Conservation (phyloP, 1,284 basidiomycete species). For the Stygiomarasmius scandens region DNA sequence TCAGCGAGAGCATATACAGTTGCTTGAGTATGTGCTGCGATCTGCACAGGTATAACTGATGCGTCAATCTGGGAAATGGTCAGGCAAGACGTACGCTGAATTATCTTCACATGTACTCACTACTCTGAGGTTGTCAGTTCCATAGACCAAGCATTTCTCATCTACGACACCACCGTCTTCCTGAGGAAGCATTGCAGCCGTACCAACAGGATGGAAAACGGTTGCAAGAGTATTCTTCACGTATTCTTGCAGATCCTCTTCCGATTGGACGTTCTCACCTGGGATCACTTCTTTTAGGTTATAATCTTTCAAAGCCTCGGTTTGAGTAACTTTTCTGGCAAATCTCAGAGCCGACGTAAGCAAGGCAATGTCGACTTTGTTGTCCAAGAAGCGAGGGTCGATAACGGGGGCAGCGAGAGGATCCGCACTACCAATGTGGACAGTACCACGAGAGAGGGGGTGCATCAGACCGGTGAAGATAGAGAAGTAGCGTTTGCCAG, state of each 20-base stretch:
- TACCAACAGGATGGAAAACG: conserved; percentile 33
- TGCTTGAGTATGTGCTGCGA: conserved; percentile 1
- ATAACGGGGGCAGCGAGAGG: conserved; percentile 42
- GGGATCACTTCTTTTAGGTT: conserved; percentile 2
- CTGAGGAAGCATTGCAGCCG: conserved; percentile 41
- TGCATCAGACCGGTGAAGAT: conserved; percentile 18
- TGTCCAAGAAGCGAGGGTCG: conserved; percentile 43
- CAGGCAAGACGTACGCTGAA: no score
- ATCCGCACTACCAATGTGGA: conserved; percentile 38
- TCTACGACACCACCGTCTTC: conserved; percentile 43
- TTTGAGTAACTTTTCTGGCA: conserved; percentile 35
- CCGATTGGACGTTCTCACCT: conserved; percentile 12
- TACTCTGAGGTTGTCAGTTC: conserved; percentile 17
- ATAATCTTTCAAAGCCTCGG: conserved; percentile 27
- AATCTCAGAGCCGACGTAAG: conserved; percentile 40
- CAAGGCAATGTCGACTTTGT: conserved; percentile 37
- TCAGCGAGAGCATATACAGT: conserved; percentile 9
- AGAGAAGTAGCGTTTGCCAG: conserved; percentile 21
- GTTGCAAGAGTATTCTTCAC: conserved; percentile 12
- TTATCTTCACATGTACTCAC: background rate
- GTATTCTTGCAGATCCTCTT: conserved; percentile 12
- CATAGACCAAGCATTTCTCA: conserved; percentile 24
- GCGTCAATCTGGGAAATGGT: no score
- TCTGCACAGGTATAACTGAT: conserved; percentile 1
- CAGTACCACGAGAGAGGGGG: conserved; percentile 23